Conservation (phyloP, 176 grass and related monocot genomes). For the Carex littledalei region DNA sequence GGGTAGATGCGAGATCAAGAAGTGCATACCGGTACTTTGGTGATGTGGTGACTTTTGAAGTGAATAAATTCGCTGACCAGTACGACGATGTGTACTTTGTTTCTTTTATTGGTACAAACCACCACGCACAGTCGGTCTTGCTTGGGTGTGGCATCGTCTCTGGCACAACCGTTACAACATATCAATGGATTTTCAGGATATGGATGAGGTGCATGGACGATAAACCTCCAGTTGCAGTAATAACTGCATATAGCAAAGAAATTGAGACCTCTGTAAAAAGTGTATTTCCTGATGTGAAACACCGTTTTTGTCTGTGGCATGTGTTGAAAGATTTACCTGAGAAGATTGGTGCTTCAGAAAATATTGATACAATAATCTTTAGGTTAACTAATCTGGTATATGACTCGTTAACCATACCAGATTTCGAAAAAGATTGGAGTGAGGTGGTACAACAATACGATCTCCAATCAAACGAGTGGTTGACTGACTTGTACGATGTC, state of each 20-base stretch:
- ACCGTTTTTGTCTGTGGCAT: slow-evolving; percentile 70
- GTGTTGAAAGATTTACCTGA: slow-evolving; percentile 62
- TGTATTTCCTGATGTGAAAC: slow-evolving; percentile 51
- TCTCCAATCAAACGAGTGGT: slow-evolving; percentile 60
- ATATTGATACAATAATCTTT: slow-evolving; percentile 45
- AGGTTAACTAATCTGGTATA: slow-evolving; percentile 47
- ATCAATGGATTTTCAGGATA: slow-evolving; percentile 72
- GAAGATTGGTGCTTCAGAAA: slow-evolving; percentile 48
- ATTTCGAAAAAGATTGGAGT: slow-evolving; percentile 76
- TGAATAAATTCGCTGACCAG: slow-evolving; percentile 49
- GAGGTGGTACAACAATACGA: slow-evolving; percentile 50
- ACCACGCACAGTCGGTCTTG: slow-evolving; percentile 59
- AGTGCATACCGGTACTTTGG: slow-evolving; percentile 60
- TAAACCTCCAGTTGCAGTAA: slow-evolving; percentile 55
- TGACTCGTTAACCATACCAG: slow-evolving; percentile 51
- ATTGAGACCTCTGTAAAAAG: slow-evolving; percentile 55
- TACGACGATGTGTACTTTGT: slow-evolving; percentile 56
- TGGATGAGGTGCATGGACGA: slow-evolving; percentile 71
- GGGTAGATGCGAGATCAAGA: slow-evolving; percentile 73
- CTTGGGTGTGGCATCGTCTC: slow-evolving; percentile 67
- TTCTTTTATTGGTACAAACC: slow-evolving; percentile 60
- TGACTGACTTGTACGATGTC: slow-evolving; percentile 53
- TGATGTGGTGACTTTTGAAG: slow-evolving; percentile 70
- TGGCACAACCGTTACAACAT: slow-evolving; percentile 54
- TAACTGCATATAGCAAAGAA: slow-evolving; percentile 64